Base-by-base conservation (phyloP, 2,329 filamentous ascomycete genomes). In the Plectosphaerella plurivora region DNA sequence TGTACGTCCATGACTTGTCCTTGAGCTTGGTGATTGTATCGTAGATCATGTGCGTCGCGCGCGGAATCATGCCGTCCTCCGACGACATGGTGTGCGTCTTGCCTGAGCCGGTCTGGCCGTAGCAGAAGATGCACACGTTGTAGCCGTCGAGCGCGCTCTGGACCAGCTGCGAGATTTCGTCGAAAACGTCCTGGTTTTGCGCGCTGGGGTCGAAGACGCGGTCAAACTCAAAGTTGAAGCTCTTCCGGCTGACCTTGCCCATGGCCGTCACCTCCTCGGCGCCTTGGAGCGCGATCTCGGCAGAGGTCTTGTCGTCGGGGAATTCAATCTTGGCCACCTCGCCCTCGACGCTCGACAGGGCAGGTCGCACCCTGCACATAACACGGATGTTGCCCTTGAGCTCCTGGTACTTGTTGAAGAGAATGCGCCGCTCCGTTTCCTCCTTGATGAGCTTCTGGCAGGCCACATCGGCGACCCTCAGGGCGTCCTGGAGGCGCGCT, bases 101-200 rank as follows among this genome's bases (percentile, higher is more conserved):
- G 55, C 94, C 94, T 16, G 92, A 94, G 4, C 94, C 94, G 0
- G 94, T 99, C 69, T 99, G 94, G 44, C 94, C 94, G 65, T 99
- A 99, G 66, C 92, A 97, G 73, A 99, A 96, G 57, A 99, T 97
- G 70, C 93, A 97, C 49, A 99, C 94, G 61, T 97, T 99, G 75
- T 96, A 99, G 1, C 94, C 94, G 64, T 99, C 94, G 39, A 99
- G 78, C 0, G 95, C 94, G 60, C 90, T 96, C 70, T 99, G 94
- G 1, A 99, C 92, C 35, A 99, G 82, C 66, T 99, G 94, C 52
- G 91, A 95, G 65, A 97, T 97, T 66, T 99, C 94, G 51, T 89
- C 90, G 65, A 99, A 99, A 1, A 99, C 86, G 59, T 96, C 88
- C 16, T 83, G 78, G 65, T 99, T 99, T 59, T 87, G 81, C 2